Base-by-base conservation (phyloP, 2,329 filamentous ascomycete species). In the Arthrobotrys megalospora region DNA sequence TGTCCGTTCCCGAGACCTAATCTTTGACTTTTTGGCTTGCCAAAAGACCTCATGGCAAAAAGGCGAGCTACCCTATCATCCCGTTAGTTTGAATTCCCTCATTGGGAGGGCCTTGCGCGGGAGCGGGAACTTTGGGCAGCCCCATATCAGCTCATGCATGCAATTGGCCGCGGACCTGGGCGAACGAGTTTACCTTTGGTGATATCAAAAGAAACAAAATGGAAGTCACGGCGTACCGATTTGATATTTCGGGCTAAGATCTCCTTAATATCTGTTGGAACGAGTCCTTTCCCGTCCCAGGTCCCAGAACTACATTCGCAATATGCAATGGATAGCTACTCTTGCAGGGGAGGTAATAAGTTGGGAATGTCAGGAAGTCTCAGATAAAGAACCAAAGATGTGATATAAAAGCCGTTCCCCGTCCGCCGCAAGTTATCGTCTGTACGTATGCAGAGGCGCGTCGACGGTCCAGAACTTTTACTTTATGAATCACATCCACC, bases 61-160 rank as follows among this genome's bases (percentile, higher is more conserved):
- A 75, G 68, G 68, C 68, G 68, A 75, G 63, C 21, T 75, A 67
- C 21, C 62, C 69, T 66, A 66, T 66, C 63, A 63, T 68, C 63
- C 70, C 63, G 70, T 55, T 75, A 75, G 63, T 48, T 55, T 36
- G 63, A 19, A 55, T 67, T 62, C 43, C 43, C 45, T 45, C 19
- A 48, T 53, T 63, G n/a, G 70, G 55, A 60, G 63, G 70, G 63
- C 63, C 24, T 58, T 73, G 50, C 69, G 69, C 69, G 69, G 70
- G 70, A 75, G 63, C 70, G 70, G 70, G 70, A 75, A 75, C 70
- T 75, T 75, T 62, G 62, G 21, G 11, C 45, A 62, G 60, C 60
- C 52, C 62, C 41, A 14, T 48, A 7, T 21, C 48, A 73, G 50
- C 70, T 62, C 45, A 50, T 34, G 62, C 70, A 41, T 75, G 53